These are phyloP conservation scores for Barnettozyma sucrosica DNA, from an alignment of 805 yeast genomes.

Conservation along the genomic window DNA sequence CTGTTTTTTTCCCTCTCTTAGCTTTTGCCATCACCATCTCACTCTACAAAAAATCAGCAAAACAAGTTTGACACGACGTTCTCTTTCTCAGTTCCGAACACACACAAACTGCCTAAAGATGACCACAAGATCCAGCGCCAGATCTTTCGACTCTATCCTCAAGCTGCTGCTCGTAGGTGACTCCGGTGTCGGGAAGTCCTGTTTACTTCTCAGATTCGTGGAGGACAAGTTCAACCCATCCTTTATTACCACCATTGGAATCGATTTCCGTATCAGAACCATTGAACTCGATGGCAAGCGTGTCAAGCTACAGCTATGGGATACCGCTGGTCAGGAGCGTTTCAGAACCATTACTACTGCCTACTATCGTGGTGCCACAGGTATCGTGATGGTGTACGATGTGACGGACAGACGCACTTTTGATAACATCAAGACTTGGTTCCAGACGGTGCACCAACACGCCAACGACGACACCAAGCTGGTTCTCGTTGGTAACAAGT, in stretches of 20 bases:
- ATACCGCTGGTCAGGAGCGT: slow-evolving; percentile 96
- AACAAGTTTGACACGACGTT: not conserved
- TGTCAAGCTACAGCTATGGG: slow-evolving; percentile 94
- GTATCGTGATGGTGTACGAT: slow-evolving; percentile 77
- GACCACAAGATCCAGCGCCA: slow-evolving; percentile 58
- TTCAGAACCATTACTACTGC: slow-evolving; percentile 94
- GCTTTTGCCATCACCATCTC: not conserved
- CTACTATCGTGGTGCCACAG: slow-evolving; percentile 86
- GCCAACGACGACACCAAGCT: slow-evolving; percentile 95
- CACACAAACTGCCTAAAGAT: slow-evolving; percentile 5
- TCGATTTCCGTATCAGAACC: slow-evolving; percentile 95
- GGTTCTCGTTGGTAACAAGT: slow-evolving; percentile 92
- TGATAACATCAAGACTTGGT: slow-evolving; percentile 92
- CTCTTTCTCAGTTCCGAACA: not conserved
- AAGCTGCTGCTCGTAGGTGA: slow-evolving; percentile 91
- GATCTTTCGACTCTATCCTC: slow-evolving; percentile 84
- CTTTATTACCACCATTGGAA: slow-evolving; percentile 96
- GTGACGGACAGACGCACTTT: slow-evolving; percentile 88
- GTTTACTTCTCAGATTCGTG: slow-evolving; percentile 85
- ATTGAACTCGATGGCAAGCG: slow-evolving; percentile 89
- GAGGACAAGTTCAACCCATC: slow-evolving; percentile 96
- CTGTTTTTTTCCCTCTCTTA: no score
- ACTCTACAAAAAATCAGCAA: not conserved
- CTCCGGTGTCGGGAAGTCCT: slow-evolving; percentile 86
- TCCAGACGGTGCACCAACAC: slow-evolving; percentile 89